Conservation (phyloP, 1,284 basidiomycete genomes). For the Cryptococcus sp. region DNA sequence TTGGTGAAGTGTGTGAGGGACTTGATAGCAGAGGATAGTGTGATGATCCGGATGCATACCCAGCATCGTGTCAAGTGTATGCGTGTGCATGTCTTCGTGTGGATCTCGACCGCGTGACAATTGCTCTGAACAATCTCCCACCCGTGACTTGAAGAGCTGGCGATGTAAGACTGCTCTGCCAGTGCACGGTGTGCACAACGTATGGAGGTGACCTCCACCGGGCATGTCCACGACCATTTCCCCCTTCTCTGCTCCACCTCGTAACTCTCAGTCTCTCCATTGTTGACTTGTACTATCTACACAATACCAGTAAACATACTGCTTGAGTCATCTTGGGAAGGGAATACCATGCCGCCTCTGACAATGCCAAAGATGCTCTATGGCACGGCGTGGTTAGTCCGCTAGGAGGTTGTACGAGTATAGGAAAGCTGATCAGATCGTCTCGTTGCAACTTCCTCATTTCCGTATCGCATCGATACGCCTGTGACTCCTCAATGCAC, state of each 20-base stretch:
- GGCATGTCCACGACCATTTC: not conserved
- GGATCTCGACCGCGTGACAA: too few relatives aligned
- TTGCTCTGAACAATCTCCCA: too few relatives aligned
- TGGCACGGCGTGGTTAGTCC: conserved; percentile 64
- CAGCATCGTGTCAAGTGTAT: too few relatives aligned
- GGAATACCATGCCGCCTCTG: conserved; percentile 10
- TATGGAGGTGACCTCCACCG: not conserved
- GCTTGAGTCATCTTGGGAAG: not conserved
- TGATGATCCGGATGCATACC: conserved; percentile 12
- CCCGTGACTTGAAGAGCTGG: too few relatives aligned
- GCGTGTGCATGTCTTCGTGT: too few relatives aligned
- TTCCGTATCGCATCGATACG: too few relatives aligned
- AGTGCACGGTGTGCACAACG: not conserved
- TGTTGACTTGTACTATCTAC: too few relatives aligned
- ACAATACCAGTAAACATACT: not conserved
- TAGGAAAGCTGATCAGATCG: not conserved
- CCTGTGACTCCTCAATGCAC: conserved; percentile 27
- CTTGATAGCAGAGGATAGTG: not conserved
- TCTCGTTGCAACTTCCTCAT: not conserved
- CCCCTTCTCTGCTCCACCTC: not conserved
- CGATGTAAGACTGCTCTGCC: not conserved
- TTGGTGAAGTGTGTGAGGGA: conserved; percentile 21
- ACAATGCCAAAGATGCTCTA: conserved; percentile 62
- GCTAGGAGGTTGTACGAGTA: too few relatives aligned
- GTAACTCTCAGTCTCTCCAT: too few relatives aligned